Conservation (phyloP, 306 rosid species). For the Trifolium pratense region DNA sequence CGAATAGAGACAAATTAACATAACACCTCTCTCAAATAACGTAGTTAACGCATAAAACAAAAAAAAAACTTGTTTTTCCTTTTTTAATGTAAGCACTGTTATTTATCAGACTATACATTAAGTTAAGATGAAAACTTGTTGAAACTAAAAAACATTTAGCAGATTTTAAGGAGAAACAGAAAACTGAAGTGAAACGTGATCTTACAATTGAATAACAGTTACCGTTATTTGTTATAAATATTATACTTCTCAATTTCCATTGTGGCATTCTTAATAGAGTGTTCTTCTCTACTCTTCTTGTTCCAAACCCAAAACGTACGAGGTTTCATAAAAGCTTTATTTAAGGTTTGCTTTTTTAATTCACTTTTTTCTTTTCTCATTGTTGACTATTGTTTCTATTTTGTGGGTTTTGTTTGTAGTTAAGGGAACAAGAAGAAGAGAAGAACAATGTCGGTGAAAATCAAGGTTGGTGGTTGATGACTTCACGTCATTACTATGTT, state of each 20-base stretch:
- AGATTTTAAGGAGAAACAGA: slow-evolving; percentile 15
- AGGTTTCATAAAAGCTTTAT: slow-evolving; percentile 5
- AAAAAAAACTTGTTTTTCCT: neutral
- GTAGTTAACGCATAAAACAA: neutral
- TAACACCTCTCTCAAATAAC: neutral
- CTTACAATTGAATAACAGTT: slow-evolving; percentile 43
- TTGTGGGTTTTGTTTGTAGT: slow-evolving; percentile 32
- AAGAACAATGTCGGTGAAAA: slow-evolving; percentile 65
- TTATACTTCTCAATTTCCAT: slow-evolving; percentile 6
- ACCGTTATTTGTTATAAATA: slow-evolving; percentile 26
- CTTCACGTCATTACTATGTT: no score
- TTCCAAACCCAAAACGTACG: slow-evolving; percentile 24
- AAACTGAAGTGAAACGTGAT: slow-evolving; percentile 37
- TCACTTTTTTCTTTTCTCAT: neutral
- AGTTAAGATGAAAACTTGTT: slow-evolving; percentile 40
- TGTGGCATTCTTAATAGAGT: slow-evolving; percentile 28
- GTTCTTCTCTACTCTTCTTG: slow-evolving; percentile 45
- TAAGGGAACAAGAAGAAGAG: slow-evolving; percentile 29
- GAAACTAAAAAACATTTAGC: slow-evolving; percentile 22
- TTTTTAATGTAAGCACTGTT: neutral
- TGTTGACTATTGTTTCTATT: neutral
- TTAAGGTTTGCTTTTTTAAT: slow-evolving; percentile 37
- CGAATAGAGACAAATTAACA: neutral
- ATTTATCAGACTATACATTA: neutral
- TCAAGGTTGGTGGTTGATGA: slow-evolving; percentile 63